Percentiles rank a stretch among this genome's conserved stretches.
These are phyloP conservation scores for Glycyrrhiza uralensis DNA, from an alignment of 306 rosid species.

Conservation along the genomic window DNA sequence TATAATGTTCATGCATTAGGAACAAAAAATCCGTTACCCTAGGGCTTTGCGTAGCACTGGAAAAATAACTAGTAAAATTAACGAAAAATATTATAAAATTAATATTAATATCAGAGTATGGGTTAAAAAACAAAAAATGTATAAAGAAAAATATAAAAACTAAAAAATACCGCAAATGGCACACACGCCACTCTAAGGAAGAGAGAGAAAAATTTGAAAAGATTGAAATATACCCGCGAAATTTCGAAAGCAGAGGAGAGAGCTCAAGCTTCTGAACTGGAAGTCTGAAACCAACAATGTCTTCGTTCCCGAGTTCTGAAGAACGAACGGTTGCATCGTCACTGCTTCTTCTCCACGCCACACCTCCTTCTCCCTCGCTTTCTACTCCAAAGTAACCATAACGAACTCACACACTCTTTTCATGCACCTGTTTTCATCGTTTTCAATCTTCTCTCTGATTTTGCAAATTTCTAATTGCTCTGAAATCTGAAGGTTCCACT, in stretches of 20 bases:
- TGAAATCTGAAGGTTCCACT: slow-evolving; percentile 39
- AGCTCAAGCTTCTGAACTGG: neutral
- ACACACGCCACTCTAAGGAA: neutral
- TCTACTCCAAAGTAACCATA: slow-evolving; percentile 40
- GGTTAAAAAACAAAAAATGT: too few species aligned
- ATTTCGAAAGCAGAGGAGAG: slow-evolving; percentile 24
- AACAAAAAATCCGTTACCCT: too few species aligned
- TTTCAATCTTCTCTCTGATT: slow-evolving; percentile 22
- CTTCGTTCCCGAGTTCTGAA: slow-evolving; percentile 56
- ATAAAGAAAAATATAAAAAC: neutral
- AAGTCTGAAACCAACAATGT: slow-evolving; percentile 36
- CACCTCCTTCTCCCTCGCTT: slow-evolving; percentile 25
- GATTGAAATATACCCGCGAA: slow-evolving; percentile 56
- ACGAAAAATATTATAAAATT: too few species aligned
- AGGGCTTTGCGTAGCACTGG: too few species aligned
- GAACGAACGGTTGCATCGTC: slow-evolving; percentile 77
- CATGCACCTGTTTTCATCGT: neutral
- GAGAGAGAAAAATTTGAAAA: slow-evolving; percentile 28
- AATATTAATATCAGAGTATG: too few species aligned
- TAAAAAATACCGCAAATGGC: neutral
- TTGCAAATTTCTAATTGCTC: slow-evolving; percentile 9
- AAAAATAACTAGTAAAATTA: too few species aligned
- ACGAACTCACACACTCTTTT: neutral
- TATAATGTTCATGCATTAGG: too few species aligned
- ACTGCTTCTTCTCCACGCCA: slow-evolving; percentile 60